phyloP scores from a whole-genome alignment of 768 basidiomycete species.

The Gymnopilus dilepis region DNA sequence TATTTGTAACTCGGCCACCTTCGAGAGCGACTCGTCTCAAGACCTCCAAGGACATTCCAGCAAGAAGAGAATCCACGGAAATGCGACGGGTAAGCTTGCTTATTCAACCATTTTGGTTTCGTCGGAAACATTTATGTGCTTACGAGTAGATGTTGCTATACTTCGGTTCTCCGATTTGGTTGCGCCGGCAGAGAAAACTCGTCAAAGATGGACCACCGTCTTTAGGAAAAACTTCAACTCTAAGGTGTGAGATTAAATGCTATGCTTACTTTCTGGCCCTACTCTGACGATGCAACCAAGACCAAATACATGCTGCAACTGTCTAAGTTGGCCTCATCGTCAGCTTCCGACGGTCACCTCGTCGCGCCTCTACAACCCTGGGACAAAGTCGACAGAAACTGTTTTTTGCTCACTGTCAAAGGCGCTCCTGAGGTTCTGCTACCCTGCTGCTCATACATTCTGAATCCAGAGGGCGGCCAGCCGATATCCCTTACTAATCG shows the following conservation, averaged over 20 bases:
- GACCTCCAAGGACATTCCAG: slow-evolving; percentile 29
- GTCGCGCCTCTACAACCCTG: slow-evolving; percentile 29
- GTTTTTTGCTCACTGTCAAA: slow-evolving; percentile 27
- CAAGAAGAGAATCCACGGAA: slow-evolving; percentile 46
- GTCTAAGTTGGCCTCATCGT: slow-evolving; percentile 25
- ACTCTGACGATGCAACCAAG: slow-evolving; percentile 24
- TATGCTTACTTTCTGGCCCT: not conserved
- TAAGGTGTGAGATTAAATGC: slow-evolving; percentile 23
- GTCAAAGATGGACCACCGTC: slow-evolving; percentile 39
- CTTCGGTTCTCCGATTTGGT: slow-evolving; percentile 52
- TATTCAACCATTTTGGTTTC: not conserved
- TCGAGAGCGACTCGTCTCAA: slow-evolving; percentile 34
- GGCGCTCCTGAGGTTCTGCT: slow-evolving; percentile 57
- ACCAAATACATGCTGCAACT: slow-evolving; percentile 62
- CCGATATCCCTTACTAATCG: slow-evolving; percentile 36
- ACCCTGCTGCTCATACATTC: slow-evolving; percentile 43
- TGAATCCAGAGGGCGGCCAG: slow-evolving; percentile 41
- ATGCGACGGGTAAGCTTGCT: slow-evolving; percentile 52
- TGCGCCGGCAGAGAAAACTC: slow-evolving; percentile 30
- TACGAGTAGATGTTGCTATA: slow-evolving; percentile 61
- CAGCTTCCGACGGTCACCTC: slow-evolving; percentile 18
- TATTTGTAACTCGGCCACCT: slow-evolving; percentile 57
- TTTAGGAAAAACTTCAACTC: slow-evolving; percentile 47
- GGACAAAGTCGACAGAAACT: slow-evolving; percentile 27
- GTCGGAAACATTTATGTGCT: not conserved